Base-by-base conservation (phyloP, 2,329 filamentous ascomycete species). In the Fusarium oxysporum region DNA sequence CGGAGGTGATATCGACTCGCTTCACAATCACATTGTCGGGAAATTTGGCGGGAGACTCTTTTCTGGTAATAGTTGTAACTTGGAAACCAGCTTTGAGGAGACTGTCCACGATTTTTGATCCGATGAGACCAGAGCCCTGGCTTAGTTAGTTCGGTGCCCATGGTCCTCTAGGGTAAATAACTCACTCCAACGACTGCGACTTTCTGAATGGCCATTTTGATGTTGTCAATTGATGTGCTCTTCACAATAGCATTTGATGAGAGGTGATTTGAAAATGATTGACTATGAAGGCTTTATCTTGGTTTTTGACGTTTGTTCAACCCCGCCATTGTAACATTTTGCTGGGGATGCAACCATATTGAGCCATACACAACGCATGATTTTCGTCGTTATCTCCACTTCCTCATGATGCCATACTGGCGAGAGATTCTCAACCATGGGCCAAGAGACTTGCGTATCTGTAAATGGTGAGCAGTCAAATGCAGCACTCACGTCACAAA, bases 111-210 rank as follows among this genome's bases (percentile, higher is more conserved):
- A 68, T 48, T 10, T 68, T 54, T 3, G 41, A 54, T 6, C 65
- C 65, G 2, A 68, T 48, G 10, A 68, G 65, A 4, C 65, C 63
- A 11, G 65, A 68, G 4, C 40, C 63, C 65, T 68, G 3, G 33
- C 2, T 8, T 6, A 0, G 62, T 58, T 5, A 65, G 25, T 48
- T 35, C 11, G 5, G 1, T 8, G 16, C 16, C 0, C 6, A 6
- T 17, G 4, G 5, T 19, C 1, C 9, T 33, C 7, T 10, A 19
- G 17, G 16, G n/a, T 13, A 14, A 6, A 0, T 17, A 16, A 51
- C 64, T 67, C 19, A 68, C 65, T 21, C 65, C 63, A 2, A 62
- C 37, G 3, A 68, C 41, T 10, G 63, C 65, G 8, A 68, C 63
- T 19, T 44, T 68, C 16, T 54, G 35, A 12, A 68, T 38, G 19